Evolutionary conservation across 768 basidiomycete genomes (phyloP), one percentile per base, ranked within the genome.

Genomic region (Lactarius pseudohatsudake): DNA sequence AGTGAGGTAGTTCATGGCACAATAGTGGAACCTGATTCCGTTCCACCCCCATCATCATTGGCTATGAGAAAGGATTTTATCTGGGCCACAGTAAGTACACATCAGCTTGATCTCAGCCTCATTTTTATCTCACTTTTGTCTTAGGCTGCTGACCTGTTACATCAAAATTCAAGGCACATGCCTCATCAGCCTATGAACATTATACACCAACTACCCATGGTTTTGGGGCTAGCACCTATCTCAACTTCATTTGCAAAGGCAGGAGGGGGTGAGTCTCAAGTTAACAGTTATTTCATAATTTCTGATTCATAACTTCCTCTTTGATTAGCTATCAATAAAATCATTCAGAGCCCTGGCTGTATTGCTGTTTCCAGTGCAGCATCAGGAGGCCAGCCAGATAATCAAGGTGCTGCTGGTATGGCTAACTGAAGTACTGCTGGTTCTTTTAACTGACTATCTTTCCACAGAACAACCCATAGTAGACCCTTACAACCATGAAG

Each of bases 341-440:
- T 67, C 2, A 50, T 62, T 7, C 68, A 69, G 47, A 45, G 53
- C 4, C 53, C 53, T 54, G 65, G 66, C 13, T 43, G 50, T 54
- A 63, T 69, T 32, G 68, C 57, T 20, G 13, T 69, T 26, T 69
- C 65, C 8, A 69, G 68, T 59, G 68, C 68, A 26, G 59, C 61
- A 38, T 30, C 22, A 41, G 68, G 68, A 4, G 67, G 67, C 6
- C 67, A 68, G 11, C 45, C 59, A 4, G 28, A 59, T 20, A 22
- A 36, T n/a, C 54, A 41, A 45, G 57, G n/a, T 26, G 28, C 26
- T 36, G 1, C 38, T 26, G 50, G 65, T 62, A 54, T 32, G 53
- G 9, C 56, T 22, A 15, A 59, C 9, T 43, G 1, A n/a, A 54
- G 28, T 13, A 22, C 16, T n/a, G 2, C 18, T n/a, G 1, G 15